phyloP scores from a whole-genome alignment of 2,329 filamentous ascomycete species.

The Fusarium globosum region DNA sequence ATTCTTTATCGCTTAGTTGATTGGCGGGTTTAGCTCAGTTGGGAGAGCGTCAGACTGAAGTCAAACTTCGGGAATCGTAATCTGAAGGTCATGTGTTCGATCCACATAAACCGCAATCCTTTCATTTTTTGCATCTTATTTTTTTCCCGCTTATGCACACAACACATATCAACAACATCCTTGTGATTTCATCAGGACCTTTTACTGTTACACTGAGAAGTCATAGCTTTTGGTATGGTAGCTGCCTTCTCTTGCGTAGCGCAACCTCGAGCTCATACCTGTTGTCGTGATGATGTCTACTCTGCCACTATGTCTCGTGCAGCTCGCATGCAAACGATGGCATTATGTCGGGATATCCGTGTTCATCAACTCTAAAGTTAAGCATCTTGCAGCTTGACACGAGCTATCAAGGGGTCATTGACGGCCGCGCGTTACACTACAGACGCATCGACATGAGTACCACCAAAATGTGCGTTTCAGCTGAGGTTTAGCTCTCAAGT shows the following conservation, averaged over 20 bases:
- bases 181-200: fast-evolving
- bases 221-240: background rate
- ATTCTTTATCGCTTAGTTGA: background rate
- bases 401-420: background rate
- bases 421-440: background rate
- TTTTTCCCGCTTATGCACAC: background rate
- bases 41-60: conserved; percentile 36
- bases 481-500: background rate
- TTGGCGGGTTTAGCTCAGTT: conserved; percentile 34
- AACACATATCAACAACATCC: no score
- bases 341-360: background rate
- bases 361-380: background rate
- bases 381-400: background rate
- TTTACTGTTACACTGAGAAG: fast-evolving
- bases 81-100: conserved; percentile 36
- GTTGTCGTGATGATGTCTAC: background rate
- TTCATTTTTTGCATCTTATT: background rate
- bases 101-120: conserved; percentile 25
- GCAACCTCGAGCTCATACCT: background rate
- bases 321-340: no score
- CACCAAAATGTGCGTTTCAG: background rate
- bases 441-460: background rate
- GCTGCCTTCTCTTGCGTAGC: background rate
- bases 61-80: conserved; percentile 17
- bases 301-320: no score